These are phyloP conservation scores for Leishmania major DNA, from an alignment of 208 protist genomes.

Conservation along the genomic window DNA sequence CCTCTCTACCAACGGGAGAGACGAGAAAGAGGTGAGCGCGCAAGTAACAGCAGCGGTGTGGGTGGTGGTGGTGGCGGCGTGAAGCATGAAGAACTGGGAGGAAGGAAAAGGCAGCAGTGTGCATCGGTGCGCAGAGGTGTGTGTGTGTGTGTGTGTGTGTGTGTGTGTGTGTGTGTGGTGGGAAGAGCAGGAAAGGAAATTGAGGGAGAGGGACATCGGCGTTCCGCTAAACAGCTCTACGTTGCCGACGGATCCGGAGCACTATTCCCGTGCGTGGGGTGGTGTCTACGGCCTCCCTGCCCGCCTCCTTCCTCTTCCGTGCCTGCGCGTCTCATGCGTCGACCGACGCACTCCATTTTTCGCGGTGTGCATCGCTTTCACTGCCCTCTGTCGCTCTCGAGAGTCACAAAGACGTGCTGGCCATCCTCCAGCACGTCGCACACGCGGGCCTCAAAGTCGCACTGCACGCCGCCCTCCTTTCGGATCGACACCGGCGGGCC, in stretches of 20 bases:
- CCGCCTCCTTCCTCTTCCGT: not conserved
- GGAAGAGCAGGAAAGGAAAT: not conserved
- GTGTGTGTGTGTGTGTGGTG: not conserved
- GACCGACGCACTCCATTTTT: not conserved
- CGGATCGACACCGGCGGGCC: constrained; percentile 71
- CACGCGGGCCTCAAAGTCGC: constrained; percentile 66
- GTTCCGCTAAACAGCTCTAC: not conserved
- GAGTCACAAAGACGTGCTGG: constrained; percentile 84
- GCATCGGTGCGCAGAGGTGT: too few species aligned
- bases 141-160: too few species aligned
- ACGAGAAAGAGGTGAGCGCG: not conserved
- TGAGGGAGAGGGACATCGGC: not conserved
- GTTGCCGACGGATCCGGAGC: not conserved
- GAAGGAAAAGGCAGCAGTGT: not conserved
- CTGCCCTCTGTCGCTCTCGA: constrained; percentile 39
- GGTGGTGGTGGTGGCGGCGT: too few species aligned
- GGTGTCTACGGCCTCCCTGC: not conserved
- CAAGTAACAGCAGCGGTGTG: not conserved
- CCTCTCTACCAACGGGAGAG: not conserved
- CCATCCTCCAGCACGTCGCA: constrained; percentile 81
- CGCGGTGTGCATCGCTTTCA: not conserved
- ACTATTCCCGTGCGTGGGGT: not conserved
- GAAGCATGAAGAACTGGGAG: not conserved
- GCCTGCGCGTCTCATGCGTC: not conserved
- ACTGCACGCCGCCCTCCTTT: constrained; percentile 84